Conservation (phyloP, 139 green algal species). For the Tetradesmus obliquus region DNA sequence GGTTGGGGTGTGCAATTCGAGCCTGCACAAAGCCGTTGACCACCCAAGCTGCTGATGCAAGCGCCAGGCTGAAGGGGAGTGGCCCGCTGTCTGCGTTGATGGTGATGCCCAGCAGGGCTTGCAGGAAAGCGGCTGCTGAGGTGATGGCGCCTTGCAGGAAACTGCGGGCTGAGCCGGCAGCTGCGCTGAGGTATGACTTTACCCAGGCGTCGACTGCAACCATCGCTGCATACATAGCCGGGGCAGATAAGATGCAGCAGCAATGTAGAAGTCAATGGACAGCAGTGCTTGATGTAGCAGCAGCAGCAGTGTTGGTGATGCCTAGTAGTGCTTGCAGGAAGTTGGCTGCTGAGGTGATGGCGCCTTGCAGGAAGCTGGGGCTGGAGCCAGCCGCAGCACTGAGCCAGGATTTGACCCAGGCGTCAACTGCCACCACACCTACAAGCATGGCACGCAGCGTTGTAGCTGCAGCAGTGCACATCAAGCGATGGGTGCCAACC, state of each 20-base stretch:
- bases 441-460: neutral
- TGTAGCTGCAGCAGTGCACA: too few species aligned
- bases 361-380: neutral
- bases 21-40: neutral
- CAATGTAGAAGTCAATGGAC: too few species aligned
- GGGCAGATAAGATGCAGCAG: too few species aligned
- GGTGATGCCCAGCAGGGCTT: neutral
- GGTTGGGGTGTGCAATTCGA: neutral
- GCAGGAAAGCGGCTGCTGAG: neutral
- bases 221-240: too few species aligned
- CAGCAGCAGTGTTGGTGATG: neutral
- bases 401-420: neutral
- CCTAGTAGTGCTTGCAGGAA: neutral
- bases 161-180: neutral
- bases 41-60: neutral
- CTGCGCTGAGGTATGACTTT: neutral
- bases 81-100: neutral
- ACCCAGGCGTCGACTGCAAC: too few species aligned
- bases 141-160: neutral
- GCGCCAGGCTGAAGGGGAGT: neutral
- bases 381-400: neutral
- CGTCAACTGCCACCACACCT: neutral
- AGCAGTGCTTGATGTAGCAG: too few species aligned
- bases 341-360: neutral
- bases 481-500: too few species aligned